Base-by-base conservation (phyloP, 2,329 filamentous ascomycete species). In the Aspergillus versicolor region DNA sequence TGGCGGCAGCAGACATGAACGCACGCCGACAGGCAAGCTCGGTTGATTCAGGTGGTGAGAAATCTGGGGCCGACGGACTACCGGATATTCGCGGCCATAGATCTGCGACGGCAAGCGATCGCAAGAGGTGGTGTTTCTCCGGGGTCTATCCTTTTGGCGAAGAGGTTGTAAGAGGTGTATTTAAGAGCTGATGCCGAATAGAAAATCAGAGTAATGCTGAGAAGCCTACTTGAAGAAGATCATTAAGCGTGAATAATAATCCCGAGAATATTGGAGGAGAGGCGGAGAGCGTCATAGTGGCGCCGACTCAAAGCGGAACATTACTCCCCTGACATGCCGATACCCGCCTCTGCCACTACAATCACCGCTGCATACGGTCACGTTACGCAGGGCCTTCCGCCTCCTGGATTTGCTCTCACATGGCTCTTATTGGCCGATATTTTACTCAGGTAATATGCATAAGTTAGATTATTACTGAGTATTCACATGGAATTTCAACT, bases 251-350 rank as follows among this genome's bases (percentile, higher is more conserved):
- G 48, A 52, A 52, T 48, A 49, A 52, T 50, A 49, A 53, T 48
- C 46, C 40, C 58, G 54, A 55, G 37, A 15, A 44, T 9, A 56
- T 51, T 53, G 43, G 43, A 47, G 43, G 43, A 47, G 30, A 22
- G 27, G 24, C 19, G 44, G 48, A 49, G 37, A 27, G 60, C 55
- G 58, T 60, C 61, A 57, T 60, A 52, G 54, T 52, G 51, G 48
- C 61, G 41, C 60, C 60, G 63, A 61, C 48, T 40, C 43, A 22
- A 21, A 56, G 50, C 41, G 61, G 54, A 59, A 53, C 37, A 57
- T 59, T 67, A 68, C 62, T 50, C 52, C 54, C 37, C 58, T 69
- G 65, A 72, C 70, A 58, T 68, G 69, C 70, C 70, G 70, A 71
- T 72, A 72, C 70, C 62, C 59, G 53, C 61, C 50, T 55, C 51